Evolutionary conservation across 83 land plant genomes (phyloP).

Genomic region (Thuja plicata): DNA sequence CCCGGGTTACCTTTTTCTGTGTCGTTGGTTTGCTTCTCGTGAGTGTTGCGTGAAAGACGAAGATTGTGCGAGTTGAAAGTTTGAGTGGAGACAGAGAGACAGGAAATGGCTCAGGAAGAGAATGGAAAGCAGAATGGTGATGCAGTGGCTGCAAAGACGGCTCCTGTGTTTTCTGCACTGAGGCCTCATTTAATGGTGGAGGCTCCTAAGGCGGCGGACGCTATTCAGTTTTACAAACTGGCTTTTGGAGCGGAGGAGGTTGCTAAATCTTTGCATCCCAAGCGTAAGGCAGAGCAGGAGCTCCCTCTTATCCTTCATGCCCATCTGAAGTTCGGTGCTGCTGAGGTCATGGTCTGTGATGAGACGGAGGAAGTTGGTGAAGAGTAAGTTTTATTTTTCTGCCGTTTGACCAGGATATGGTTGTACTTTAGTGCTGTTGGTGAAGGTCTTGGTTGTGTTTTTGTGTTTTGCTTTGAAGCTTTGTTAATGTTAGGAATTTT

Average conservation of each 20-base stretch:
- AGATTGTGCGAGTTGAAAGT: background rate
- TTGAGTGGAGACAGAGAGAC: background rate
- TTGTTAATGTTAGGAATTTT: too few species aligned
- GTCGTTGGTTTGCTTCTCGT: background rate
- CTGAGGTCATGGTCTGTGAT: slow-evolving; percentile 60
- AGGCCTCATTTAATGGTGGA: slow-evolving; percentile 69
- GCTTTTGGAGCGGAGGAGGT: slow-evolving; percentile 88
- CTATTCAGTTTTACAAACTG: slow-evolving; percentile 77
- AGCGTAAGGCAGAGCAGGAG: slow-evolving; percentile 87
- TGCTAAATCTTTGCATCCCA: slow-evolving; percentile 39
- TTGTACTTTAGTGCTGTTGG: background rate
- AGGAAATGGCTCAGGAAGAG: slow-evolving; percentile 15
- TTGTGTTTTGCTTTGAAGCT: too few species aligned
- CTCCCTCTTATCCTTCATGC: slow-evolving; percentile 65
- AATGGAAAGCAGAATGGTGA: slow-evolving; percentile 1
- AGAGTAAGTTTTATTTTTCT: slow-evolving; percentile 18
- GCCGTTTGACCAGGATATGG: background rate
- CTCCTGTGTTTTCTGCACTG: slow-evolving; percentile 28
- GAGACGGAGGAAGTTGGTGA: slow-evolving; percentile 41
- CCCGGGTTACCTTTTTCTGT: background rate
- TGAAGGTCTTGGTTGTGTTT: background rate
- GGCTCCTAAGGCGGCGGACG: slow-evolving; percentile 65
- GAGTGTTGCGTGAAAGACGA: background rate
- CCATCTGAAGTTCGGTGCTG: slow-evolving; percentile 63
- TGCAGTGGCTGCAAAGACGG: background rate